Conservation (phyloP, 177 flowering plant genomes). For the Vitis hybrid region DNA sequence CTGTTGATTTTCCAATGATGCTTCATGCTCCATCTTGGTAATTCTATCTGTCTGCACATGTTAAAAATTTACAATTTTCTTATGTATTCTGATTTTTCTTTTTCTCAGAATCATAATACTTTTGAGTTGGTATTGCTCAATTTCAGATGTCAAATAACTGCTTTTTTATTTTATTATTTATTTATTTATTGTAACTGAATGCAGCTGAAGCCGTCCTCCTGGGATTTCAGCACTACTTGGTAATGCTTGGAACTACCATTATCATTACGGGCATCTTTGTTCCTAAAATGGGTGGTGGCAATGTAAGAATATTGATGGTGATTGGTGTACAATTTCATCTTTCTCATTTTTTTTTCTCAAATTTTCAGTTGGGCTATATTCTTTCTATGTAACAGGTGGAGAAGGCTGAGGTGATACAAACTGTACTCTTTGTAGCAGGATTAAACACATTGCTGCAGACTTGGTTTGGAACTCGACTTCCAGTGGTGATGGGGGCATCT, state of each 20-base stretch:
- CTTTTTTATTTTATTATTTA: not conserved
- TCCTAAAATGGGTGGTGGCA: constrained; percentile 47
- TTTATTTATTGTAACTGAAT: not conserved
- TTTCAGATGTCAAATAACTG: not conserved
- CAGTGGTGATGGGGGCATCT: constrained; percentile 65
- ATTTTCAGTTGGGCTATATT: too few relatives aligned
- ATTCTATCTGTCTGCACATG: too few relatives aligned
- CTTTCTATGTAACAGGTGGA: constrained; percentile 28
- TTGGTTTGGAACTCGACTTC: constrained; percentile 62
- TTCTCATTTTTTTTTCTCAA: too few relatives aligned
- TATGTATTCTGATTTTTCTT: too few relatives aligned
- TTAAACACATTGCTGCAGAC: constrained; percentile 69
- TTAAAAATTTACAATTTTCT: too few relatives aligned
- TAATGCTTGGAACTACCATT: constrained; percentile 41
- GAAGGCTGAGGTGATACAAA: constrained; percentile 64
- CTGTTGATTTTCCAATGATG: too few relatives aligned
- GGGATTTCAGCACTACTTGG: constrained; percentile 45
- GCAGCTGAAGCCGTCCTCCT: constrained; percentile 35
- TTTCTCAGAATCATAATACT: too few relatives aligned
- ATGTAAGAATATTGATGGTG: constrained; percentile 23
- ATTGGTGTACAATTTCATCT: too few relatives aligned
- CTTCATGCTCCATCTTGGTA: too few relatives aligned
- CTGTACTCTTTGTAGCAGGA: constrained; percentile 65
- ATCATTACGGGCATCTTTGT: constrained; percentile 32
- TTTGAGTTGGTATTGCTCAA: too few relatives aligned